Evolutionary conservation across 75 land plant genomes (phyloP).

Genomic region (Isoetes taiwanensis): DNA sequence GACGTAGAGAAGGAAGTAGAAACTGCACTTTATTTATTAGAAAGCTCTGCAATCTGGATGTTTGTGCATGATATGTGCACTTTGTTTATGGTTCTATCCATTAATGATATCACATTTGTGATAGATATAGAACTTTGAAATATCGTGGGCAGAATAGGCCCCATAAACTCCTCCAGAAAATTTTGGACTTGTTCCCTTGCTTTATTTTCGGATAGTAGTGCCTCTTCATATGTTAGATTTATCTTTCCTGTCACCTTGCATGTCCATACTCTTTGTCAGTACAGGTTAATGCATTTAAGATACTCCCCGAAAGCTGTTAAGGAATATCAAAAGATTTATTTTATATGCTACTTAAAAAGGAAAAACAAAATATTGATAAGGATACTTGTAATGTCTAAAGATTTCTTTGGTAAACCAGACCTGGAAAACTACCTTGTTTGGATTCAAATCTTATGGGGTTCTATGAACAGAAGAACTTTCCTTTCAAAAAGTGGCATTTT

Average conservation of each 20-base stretch:
- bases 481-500: conserved; percentile 85
- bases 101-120: too few relatives aligned
- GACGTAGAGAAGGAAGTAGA: too few relatives aligned
- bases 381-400: conserved; percentile 75
- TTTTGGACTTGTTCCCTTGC: conserved; percentile 60
- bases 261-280: conserved; percentile 68
- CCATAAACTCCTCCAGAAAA: conserved; percentile 65
- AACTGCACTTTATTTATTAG: too few relatives aligned
- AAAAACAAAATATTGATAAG: too few relatives aligned
- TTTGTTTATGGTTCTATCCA: too few relatives aligned
- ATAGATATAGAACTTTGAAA: too few relatives aligned
- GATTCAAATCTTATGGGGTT: conserved; percentile 52
- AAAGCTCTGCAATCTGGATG: too few relatives aligned
- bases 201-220: conserved; percentile 60
- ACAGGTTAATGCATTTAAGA: conserved; percentile 54
- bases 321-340: too few relatives aligned
- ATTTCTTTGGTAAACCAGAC: conserved; percentile 87
- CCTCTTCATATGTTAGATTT: conserved; percentile 85
- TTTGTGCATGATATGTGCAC: too few relatives aligned
- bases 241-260: conserved; percentile 75
- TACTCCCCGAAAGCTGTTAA: conserved; percentile 63
- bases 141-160: conserved; percentile 47
- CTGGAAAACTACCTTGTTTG: conserved; percentile 67
- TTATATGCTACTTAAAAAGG: too few relatives aligned
- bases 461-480: conserved; percentile 34